A percentile compares a stretch with the other conserved stretches of the same genome.
Conservation (phyloP, 2,329 filamentous ascomycete genomes). For the Neofusicoccum kwambonambiense region DNA sequence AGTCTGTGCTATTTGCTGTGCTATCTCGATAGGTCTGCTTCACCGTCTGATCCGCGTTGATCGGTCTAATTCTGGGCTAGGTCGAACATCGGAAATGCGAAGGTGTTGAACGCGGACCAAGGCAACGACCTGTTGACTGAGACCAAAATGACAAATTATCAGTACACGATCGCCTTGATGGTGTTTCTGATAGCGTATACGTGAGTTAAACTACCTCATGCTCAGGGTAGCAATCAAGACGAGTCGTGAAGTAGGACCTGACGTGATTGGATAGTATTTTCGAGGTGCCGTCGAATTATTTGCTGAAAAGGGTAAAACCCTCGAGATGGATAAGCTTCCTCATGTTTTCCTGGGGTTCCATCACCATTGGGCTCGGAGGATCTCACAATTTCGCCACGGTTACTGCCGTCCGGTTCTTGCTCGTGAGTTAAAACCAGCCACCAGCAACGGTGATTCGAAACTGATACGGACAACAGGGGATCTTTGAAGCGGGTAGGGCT, state of each 20-base stretch:
- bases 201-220: not conserved
- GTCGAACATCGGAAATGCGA: conserved; percentile 47
- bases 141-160: conserved; percentile 59
- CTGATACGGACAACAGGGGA: conserved; percentile 16
- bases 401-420: conserved; percentile 42
- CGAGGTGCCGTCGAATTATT: conserved; percentile 57
- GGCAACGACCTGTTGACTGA: conserved; percentile 62
- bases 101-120: conserved; percentile 61
- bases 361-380: conserved; percentile 48
- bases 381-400: conserved; percentile 44
- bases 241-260: not conserved
- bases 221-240: not conserved
- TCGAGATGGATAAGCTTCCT: conserved; percentile 39
- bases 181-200: conserved; percentile 31
- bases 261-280: conserved; percentile 30
- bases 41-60: not conserved
- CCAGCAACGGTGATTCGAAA: conserved; percentile 4
- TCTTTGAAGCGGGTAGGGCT: conserved; percentile 26
- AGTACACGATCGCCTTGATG: conserved; percentile 45
- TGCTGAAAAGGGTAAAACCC: conserved; percentile 59
- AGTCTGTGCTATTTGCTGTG: conserved; percentile 65
- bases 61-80: not conserved
- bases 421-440: conserved; percentile 22
- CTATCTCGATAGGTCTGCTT: conserved; percentile 57
- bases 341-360: conserved; percentile 47